Evolutionary conservation across 805 yeast genomes (phyloP), one percentile per base, ranked within the genome.

Genomic region (Wickerhamiella galacta): DNA sequence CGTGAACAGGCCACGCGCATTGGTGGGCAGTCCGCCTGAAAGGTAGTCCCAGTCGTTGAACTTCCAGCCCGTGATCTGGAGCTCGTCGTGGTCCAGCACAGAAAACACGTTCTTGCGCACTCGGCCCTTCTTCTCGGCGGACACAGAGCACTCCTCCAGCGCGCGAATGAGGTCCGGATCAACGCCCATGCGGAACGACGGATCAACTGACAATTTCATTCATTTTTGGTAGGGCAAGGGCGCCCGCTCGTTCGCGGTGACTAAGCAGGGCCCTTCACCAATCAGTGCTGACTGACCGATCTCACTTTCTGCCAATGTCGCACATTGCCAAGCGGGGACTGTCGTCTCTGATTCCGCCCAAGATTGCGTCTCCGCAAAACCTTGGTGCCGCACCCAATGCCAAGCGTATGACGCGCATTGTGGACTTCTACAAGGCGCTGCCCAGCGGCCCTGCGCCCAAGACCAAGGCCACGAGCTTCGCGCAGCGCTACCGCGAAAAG

Each of bases 311-410:
- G n/a, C 7, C 30, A 16, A 81, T 79, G 92, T 78, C 90, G 53
- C 78, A 74, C 66, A 68, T 83, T 61, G 67, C 74, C 54, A 85
- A 80, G 75, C 85, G 98, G 66, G 76, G 76, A 51, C 70, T 87
- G 60, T 83, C 96, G 45, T 78, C 95, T 53, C 70, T 87, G 66
- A 85, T 87, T 56, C 98, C 98, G 50, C 98, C 98, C 59, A 87
- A 87, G 87, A 75, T 87, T 55, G 95, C 95, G 37, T 83, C 95
- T 42, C 90, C 94, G 30, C 70, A 75, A 62, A 85, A 82, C 77
- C 67, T 90, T 47, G 93, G 94, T 39, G 70, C 93, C 40, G 82
- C 83, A 64, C 95, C 95, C 53, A 78, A 87, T 51, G 96, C 96
- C 49, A 81, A 82, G 71, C 81, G 93, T 66, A 81, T 90, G 76